Conservation (phyloP, 2,329 filamentous ascomycete genomes). For the Fusarium falciforme region DNA sequence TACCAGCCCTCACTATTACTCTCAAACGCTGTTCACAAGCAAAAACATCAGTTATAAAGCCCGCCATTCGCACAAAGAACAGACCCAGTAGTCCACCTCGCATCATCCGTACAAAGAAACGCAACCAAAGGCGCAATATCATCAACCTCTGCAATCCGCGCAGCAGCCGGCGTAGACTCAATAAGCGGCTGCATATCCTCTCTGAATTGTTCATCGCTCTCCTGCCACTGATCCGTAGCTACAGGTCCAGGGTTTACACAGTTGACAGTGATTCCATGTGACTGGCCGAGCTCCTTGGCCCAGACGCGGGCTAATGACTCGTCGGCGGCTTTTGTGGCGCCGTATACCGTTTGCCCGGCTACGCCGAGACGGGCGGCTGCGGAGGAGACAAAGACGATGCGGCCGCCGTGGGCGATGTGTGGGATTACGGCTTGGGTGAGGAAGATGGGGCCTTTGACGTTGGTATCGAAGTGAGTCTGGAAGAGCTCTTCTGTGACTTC, state of each 20-base stretch:
- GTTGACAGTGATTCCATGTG: constrained; percentile 45
- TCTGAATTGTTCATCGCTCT: constrained; percentile 44
- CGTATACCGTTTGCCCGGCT: constrained; percentile 47
- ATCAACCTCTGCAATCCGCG: constrained; percentile 44
- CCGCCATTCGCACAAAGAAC: constrained; percentile 47
- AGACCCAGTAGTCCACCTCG: constrained; percentile 46
- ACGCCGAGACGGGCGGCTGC: constrained; percentile 46
- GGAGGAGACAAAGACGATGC: constrained; percentile 51
- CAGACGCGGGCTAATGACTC: constrained; percentile 45
- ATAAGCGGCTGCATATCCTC: constrained; percentile 48
- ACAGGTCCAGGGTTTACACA: constrained; percentile 48
- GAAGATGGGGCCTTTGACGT: constrained; percentile 43
- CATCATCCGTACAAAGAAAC: constrained; percentile 46
- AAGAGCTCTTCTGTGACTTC: constrained; percentile 23
- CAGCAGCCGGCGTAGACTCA: constrained; percentile 46
- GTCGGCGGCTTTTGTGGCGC: constrained; percentile 49
- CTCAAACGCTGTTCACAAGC: not conserved
- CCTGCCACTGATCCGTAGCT: constrained; percentile 42
- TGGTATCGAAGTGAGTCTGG: constrained; percentile 33
- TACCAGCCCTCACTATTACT: not conserved
- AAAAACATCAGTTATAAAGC: constrained; percentile 17
- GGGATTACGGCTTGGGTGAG: constrained; percentile 47
- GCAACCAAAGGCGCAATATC: constrained; percentile 48
- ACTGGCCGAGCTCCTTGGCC: constrained; percentile 49
- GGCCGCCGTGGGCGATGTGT: constrained; percentile 44